Conservation (phyloP, 352 stramenopile species). For the Blastocystis sp. region DNA sequence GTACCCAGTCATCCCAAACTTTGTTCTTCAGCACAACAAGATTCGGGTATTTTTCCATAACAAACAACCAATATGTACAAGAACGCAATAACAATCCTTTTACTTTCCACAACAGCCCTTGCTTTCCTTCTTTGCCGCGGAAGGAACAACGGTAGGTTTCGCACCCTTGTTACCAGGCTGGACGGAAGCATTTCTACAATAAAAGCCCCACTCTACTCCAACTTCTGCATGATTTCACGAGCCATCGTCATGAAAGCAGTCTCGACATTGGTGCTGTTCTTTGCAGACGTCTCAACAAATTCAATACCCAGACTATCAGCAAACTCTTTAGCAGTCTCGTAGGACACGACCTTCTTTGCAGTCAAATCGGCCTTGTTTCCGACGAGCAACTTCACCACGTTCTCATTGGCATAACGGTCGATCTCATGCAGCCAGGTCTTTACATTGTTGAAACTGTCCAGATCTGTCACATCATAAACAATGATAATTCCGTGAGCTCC, state of each 20-base stretch:
- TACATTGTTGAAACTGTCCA: conserved; percentile 97
- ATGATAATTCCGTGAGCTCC: conserved; percentile 88
- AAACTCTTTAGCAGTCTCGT: conserved; percentile 91
- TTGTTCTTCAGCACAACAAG: conserved; percentile 40
- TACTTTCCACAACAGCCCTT: conserved; percentile 62
- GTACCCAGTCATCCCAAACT: not conserved
- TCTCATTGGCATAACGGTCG: conserved; percentile 91
- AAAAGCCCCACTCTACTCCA: not conserved
- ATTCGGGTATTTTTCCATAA: conserved; percentile 30
- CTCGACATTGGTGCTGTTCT: conserved; percentile 96
- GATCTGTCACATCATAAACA: conserved; percentile 95
- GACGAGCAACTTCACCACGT: conserved; percentile 96
- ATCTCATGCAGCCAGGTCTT: conserved; percentile 98
- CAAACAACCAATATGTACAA: conserved; percentile 53
- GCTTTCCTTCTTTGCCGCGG: conserved; percentile 55
- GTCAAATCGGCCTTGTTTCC: conserved; percentile 98
- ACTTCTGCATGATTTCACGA: conserved; percentile 85
- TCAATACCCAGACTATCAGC: conserved; percentile 91
- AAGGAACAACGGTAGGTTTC: conserved; percentile 47
- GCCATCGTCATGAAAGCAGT: conserved; percentile 98
- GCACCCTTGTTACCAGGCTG: conserved; percentile 52
- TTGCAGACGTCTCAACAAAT: conserved; percentile 97
- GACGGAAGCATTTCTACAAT: conserved; percentile 34
- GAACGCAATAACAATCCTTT: conserved; percentile 51
- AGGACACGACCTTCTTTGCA: conserved; percentile 87